Conservation (phyloP, 2,329 filamentous ascomycete species). For the Calonectria pseudoreteaudii region DNA sequence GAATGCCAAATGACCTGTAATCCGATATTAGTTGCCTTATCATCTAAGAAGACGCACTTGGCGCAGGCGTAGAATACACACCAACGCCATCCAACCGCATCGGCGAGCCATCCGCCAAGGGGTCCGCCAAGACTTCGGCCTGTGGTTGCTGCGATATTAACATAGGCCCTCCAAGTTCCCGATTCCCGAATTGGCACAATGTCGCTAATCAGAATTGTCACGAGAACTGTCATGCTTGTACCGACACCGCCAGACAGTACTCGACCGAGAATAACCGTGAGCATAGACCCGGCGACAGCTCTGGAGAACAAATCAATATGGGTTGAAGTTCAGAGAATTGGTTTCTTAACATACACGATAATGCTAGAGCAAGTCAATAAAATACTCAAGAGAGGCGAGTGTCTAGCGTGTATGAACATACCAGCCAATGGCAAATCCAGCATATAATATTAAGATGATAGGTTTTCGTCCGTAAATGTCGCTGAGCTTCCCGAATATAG, state of each 20-base stretch:
- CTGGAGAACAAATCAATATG: not conserved
- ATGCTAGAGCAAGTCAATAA: not conserved
- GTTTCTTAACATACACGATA: not conserved
- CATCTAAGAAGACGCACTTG: too few relatives aligned
- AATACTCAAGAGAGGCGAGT: too few relatives aligned
- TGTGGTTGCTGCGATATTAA: not conserved
- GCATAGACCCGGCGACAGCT: not conserved
- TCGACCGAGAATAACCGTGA: not conserved
- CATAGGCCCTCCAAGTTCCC: not conserved
- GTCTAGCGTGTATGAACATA: not conserved
- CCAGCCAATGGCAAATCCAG: constrained; percentile 9
- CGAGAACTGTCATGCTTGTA: constrained; percentile 2
- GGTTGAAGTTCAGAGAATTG: not conserved
- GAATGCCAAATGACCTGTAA: constrained; percentile 3
- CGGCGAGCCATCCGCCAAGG: constrained; percentile 4
- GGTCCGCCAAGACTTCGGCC: not conserved
- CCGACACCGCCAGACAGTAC: not conserved
- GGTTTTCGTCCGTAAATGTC: constrained; percentile 10
- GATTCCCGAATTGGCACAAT: not conserved
- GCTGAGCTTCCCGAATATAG: constrained; percentile 6
- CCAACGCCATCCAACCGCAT: constrained; percentile 5
- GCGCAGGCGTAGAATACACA: not conserved
- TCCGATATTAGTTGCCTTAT: not conserved
- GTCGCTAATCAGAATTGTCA: not conserved
- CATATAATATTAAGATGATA: not conserved